Conservation (phyloP, 2,329 filamentous ascomycete species). For the Laburnicola sp. region DNA sequence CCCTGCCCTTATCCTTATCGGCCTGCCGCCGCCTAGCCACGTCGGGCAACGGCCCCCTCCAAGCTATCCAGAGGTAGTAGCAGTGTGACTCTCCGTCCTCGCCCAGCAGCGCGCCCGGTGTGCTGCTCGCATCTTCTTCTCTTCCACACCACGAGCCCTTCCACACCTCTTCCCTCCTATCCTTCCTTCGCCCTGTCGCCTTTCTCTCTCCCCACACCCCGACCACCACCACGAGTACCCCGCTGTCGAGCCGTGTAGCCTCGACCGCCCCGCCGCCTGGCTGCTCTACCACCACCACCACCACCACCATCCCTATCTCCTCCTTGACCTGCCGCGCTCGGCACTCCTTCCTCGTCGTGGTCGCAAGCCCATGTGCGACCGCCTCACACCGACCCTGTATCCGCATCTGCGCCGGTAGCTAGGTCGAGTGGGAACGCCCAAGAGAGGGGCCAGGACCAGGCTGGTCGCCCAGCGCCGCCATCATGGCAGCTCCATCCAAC, state of each 20-base stretch:
- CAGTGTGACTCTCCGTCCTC: constrained; percentile 7
- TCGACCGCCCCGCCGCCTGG: neutral
- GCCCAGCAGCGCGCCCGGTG: constrained; percentile 3
- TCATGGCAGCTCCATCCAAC: constrained; percentile 40
- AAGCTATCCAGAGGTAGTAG: neutral
- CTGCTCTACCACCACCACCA: neutral
- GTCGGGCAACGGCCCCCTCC: constrained; percentile 4
- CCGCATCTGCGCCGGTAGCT: constrained; percentile 45
- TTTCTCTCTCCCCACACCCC: neutral
- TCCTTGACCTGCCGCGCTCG: neutral
- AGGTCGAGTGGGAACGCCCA: constrained; percentile 14
- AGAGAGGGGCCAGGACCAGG: constrained; percentile 22
- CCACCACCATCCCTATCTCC: neutral
- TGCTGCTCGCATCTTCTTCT: neutral
- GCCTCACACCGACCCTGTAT: constrained; percentile 43
- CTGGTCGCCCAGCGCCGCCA: constrained; percentile 38
- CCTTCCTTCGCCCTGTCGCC: neutral
- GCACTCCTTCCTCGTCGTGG: constrained; percentile 11
- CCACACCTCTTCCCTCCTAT: neutral
- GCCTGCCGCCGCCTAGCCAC: neutral
- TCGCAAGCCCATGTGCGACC: constrained; percentile 43
- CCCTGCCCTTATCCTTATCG: constrained; percentile 4
- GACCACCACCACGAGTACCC: neutral
- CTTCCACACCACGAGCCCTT: neutral
- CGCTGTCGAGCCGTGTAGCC: neutral